Evolutionary conservation across 345 rosid species (phyloP), one percentile per base, ranked within the genome.

Genomic region (Eutrema yunnanense): DNA sequence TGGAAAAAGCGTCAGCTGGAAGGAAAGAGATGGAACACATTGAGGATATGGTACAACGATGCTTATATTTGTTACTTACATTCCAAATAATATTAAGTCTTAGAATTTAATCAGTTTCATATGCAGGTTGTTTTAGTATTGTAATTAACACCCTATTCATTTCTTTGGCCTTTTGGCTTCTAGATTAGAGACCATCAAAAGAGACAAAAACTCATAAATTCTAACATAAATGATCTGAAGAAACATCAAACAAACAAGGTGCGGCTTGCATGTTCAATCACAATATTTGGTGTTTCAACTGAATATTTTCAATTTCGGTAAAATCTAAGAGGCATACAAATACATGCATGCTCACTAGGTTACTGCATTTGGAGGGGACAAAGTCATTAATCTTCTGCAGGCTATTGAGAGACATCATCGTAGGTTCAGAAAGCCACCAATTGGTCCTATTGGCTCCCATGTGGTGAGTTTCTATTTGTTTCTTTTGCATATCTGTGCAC

Each of bases 401-500:
- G 75, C 73, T 62, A 92, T 95, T 71, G 99, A 95, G 78, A 85
- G 87, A 74, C 75, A 75, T 69, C 89, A 82, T 27, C 81, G 67
- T 37, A 69, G 66, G 68, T 95, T 95, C 76, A 73, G 63, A 53
- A 83, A 73, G 77, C 92, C 97, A 34, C 99, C 99, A 22, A 87
- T 95, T 74, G 99, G 99, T 83, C 99, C 99, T 50, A 86, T 92
- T 79, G 99, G 99, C 71, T 84, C 90, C 47, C 97, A 95, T 80
- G 68, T 95, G 85, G 97, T 95, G 64, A 84, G 97, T 84, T 62
- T 33, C 37, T 33, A n/a, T 51, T 56, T 33, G 56, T 30, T 63
- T 42, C 6, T 13, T 71, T 77, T 57, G 42, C 26, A 62, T 56
- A 64, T 38, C 56, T 38, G 33, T 55, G 41, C 44, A 27, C 32